Base-by-base conservation (phyloP, 805 yeast genomes). In the Candida boidinii region DNA sequence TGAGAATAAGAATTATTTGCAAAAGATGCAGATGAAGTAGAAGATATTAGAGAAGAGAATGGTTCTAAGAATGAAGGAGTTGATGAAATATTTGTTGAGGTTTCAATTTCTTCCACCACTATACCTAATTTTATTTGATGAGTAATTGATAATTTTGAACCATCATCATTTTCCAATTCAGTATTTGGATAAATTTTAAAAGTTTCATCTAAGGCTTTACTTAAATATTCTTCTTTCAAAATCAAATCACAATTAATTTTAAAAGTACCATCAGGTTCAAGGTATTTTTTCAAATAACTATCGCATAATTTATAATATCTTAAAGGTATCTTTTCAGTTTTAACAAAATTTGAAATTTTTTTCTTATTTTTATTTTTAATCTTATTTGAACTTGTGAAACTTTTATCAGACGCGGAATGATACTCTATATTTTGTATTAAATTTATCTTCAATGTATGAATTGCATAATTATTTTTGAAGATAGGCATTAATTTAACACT, bases 401-500 rank as follows among this genome's bases (percentile, higher is more conserved):
- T n/a, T n/a, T 17, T 17, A 9, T 20, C 18, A 2, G 20, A 18
- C 11, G 23, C 20, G 10, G 26, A 24, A 11, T 38, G 28, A 29
- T 49, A 46, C 7, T 34, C 33, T 10, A 54, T 38, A 6, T 37
- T 34, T 41, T 56, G 62, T 12, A 38, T 29, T 7, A 56, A 37
- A 4, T 27, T 30, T 12, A 53, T 37, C 19, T 36, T 49, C 9
- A 56, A 26, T 2, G 40, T 35, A 25, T 44, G 48, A 2, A 53
- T 15, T 26, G 36, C 44, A 35, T 41, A 52, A n/a, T 35, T 27
- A 2, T 30, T 20, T 11, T 17, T 17, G 4, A 37, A n/a, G 7
- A 54, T 38, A 4, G 62, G 62, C 14, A 46, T 27, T 6, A 54
- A 15, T 28, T 45, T 47, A 15, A 51, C 33, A 4, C 32, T 28